Conservation (phyloP, 2,329 filamentous ascomycete genomes). For the Intubia oerlemansii region DNA sequence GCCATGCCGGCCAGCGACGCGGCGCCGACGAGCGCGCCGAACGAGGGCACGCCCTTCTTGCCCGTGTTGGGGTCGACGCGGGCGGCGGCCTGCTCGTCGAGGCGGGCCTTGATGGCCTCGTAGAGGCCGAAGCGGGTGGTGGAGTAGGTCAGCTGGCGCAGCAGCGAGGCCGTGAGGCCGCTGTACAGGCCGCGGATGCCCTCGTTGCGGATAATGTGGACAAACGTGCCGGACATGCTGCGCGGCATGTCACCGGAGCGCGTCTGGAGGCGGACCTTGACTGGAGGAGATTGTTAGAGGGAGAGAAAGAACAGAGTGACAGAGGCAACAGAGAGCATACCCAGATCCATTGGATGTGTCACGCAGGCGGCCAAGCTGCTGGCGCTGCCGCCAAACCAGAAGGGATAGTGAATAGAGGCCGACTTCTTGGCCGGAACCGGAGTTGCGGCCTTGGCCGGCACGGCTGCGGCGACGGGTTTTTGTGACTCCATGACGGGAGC, state of each 20-base stretch:
- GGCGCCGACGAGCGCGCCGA: conserved; percentile 62
- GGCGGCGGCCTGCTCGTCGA: conserved; percentile 19
- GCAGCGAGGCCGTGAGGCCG: conserved; percentile 76
- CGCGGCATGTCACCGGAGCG: conserved; percentile 54
- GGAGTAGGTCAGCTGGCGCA: conserved; percentile 89
- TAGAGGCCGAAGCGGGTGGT: conserved; percentile 94
- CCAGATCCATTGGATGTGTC: conserved; percentile 78
- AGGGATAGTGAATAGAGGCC: conserved; percentile 38
- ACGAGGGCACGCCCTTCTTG: conserved; percentile 32
- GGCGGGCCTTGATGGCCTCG: conserved; percentile 66
- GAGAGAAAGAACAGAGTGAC: too few relatives aligned
- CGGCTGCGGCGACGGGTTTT: conserved; percentile 6
- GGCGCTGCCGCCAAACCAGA: conserved; percentile 94
- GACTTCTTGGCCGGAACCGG: not conserved
- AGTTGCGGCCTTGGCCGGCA: conserved; percentile 7
- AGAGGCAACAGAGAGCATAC: conserved; percentile 10
- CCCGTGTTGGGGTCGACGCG: conserved; percentile 4
- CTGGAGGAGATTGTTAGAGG: not conserved
- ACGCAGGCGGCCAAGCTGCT: conserved; percentile 80
- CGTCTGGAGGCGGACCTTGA: conserved; percentile 69
- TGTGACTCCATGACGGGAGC: conserved; percentile 6
- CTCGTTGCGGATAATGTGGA: conserved; percentile 56
- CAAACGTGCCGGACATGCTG: conserved; percentile 70
- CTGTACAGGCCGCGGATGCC: conserved; percentile 69
- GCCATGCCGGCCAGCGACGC: conserved; percentile 68